Base-by-base conservation (phyloP, 2,329 filamentous ascomycete genomes). In the Pseudogymnoascus pannorum region DNA sequence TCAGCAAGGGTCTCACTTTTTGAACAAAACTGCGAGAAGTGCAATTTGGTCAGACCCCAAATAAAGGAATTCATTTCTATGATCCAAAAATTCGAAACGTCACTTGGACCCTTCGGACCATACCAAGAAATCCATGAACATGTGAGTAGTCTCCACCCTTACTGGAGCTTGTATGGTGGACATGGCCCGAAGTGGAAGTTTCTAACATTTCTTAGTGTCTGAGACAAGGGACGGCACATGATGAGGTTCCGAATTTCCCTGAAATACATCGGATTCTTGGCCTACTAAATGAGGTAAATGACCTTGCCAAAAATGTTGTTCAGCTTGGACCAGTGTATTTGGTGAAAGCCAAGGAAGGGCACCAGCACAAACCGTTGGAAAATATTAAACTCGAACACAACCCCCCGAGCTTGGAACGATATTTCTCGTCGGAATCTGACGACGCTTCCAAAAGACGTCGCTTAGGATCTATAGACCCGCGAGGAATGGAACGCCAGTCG, bases 231-330 rank as follows among this genome's bases (percentile, higher is more conserved):
- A 54, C 5, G 5, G 26, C 9, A 8, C 48, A 54, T 16, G 48
- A 54, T 12, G 48, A 33, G 5, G 48, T 54, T 14, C 48, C 48
- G 11, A 54, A 54, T 54, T 54, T 54, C 26, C n/a, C 48, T 54
- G 48, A 54, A 54, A 54, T 54, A 54, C 48, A 54, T 51, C 69
- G 68, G 67, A 59, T 72, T 18, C 59, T 72, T n/a, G 64, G 63
- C 54, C 68, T 64, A 29, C 66, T 71, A 44, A 61, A 69, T 62
- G 64, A 68, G 31, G 66, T 68, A 33, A 72, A 70, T 64, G 64
- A 65, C 24, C 63, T 71, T 36, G 68, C 69, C 40, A 67, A 71
- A 54, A 67, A 66, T 40, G 61, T 70, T 12, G 65, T 71, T 4
- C 64, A 68, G 40, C 58, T 67, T 61, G 63, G 63, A 58, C 66